A percentile compares a stretch with the other conserved stretches of the same genome.
Conservation (phyloP, 2,329 filamentous ascomycete species). For the Colletotrichum magnum region DNA sequence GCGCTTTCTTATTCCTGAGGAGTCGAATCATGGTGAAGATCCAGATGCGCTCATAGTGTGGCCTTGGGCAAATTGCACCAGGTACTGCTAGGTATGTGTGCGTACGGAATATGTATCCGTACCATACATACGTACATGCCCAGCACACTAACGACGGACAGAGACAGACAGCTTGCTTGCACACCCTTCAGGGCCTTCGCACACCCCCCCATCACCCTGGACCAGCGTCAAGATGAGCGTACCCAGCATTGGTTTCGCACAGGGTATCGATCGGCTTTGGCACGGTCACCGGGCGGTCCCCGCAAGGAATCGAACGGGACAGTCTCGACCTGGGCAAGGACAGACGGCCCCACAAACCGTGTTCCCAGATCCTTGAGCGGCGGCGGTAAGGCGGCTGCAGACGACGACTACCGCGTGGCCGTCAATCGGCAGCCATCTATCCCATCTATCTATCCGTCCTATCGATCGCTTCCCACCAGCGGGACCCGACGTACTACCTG, state of each 20-base stretch:
- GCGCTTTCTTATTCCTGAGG: constrained; percentile 29
- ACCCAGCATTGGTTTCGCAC: constrained; percentile 15
- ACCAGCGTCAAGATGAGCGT: constrained; percentile 21
- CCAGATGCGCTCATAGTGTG: constrained; percentile 33
- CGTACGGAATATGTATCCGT: not conserved
- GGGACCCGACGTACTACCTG: not conserved
- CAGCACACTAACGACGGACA: not conserved
- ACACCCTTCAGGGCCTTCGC: no score
- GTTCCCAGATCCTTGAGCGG: constrained; percentile 31
- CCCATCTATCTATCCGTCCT: not conserved
- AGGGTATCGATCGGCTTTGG: constrained; percentile 7
- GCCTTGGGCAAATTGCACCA: constrained; percentile 21
- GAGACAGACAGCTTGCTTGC: not conserved
- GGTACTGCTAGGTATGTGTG: no score
- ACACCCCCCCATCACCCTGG: constrained; percentile 10
- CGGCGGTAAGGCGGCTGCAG: constrained; percentile 41
- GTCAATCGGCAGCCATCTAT: constrained; percentile 26
- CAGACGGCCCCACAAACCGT: constrained; percentile 41
- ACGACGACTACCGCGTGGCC: constrained; percentile 40
- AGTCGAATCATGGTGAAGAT: constrained; percentile 39
- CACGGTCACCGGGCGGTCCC: constrained; percentile 35
- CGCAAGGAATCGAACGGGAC: constrained; percentile 30
- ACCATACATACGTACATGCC: not conserved
- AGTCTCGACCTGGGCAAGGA: constrained; percentile 14
- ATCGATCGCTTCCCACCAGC: constrained; percentile 31